phyloP scores from a whole-genome alignment of 768 basidiomycete species.

The Tephrocybe sp. region DNA sequence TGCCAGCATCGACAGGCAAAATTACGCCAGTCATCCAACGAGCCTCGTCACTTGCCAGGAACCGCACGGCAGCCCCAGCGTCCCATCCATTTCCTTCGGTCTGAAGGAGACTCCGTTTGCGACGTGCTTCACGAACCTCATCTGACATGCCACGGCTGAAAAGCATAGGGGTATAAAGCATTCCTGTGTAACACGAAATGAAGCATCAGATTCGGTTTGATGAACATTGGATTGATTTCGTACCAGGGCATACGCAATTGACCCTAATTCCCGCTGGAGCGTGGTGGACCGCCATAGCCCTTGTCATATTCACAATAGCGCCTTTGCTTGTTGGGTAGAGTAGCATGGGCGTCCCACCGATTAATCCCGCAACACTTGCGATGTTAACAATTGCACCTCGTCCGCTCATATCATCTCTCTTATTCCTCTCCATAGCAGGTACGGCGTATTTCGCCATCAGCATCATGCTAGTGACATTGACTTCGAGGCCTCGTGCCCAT shows the following conservation, averaged over 20 bases:
- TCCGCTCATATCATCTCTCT: conserved; percentile 25
- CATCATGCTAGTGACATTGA: conserved; percentile 43
- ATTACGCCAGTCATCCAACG: conserved; percentile 42
- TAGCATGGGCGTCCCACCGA: conserved; percentile 37
- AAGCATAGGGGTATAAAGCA: conserved; percentile 43
- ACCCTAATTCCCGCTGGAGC: conserved; percentile 37
- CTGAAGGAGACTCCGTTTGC: conserved; percentile 33
- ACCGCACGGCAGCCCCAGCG: conserved; percentile 35
- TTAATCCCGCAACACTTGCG: conserved; percentile 34
- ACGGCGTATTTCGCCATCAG: conserved; percentile 42
- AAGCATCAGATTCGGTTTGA: background rate
- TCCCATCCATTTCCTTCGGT: conserved; percentile 47
- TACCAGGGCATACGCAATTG: conserved; percentile 41
- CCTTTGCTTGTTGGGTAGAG: conserved; percentile 44
- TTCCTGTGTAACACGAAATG: conserved; percentile 21
- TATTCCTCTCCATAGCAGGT: conserved; percentile 40
- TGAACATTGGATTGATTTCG: conserved; percentile 1
- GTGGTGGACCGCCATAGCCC: conserved; percentile 44
- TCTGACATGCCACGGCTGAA: conserved; percentile 33
- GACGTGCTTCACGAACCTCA: conserved; percentile 34
- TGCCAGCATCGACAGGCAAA: conserved; percentile 40
- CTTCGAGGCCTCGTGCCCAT: conserved; percentile 35
- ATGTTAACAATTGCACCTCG: conserved; percentile 42
- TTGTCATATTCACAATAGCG: conserved; percentile 32
- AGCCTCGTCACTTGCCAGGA: conserved; percentile 40